A percentile compares a stretch with the other conserved stretches of the same genome.
These are phyloP conservation scores for Fusarium pilosicola DNA, from an alignment of 2,329 filamentous ascomycete species.

Conservation along the genomic window DNA sequence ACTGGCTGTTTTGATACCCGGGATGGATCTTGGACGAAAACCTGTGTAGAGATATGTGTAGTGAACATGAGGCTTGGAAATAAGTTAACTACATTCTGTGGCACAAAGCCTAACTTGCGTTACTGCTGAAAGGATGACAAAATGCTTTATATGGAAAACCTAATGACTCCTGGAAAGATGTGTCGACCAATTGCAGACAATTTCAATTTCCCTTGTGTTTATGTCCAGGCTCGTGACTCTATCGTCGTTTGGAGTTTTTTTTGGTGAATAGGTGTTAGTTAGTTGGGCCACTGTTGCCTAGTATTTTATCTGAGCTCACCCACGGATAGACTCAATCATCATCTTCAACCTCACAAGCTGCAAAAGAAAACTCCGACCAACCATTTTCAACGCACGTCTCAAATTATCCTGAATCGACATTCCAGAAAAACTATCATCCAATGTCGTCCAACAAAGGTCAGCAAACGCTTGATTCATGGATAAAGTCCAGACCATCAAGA, in stretches of 20 bases:
- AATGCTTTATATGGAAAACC: neutral
- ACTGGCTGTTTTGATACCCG: constrained; percentile 34
- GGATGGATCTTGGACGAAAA: constrained; percentile 3
- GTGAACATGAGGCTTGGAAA: neutral
- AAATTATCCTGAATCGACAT: neutral
- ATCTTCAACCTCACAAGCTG: neutral
- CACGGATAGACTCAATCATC: neutral
- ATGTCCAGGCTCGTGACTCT: neutral
- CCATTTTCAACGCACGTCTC: neutral
- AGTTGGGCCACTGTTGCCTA: constrained; percentile 33
- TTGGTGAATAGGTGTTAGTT: neutral
- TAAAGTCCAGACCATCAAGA: constrained; percentile 23
- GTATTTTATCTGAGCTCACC: constrained; percentile 13
- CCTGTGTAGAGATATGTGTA: constrained; percentile 7
- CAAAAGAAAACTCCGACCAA: neutral
- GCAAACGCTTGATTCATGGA: constrained; percentile 45
- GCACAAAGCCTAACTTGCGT: neutral
- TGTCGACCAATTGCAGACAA: neutral
- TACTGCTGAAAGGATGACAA: neutral
- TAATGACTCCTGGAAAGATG: neutral
- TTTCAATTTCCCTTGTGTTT: neutral
- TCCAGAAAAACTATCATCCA: neutral
- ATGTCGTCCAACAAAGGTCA: constrained; percentile 31
- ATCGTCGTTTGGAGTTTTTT: neutral
- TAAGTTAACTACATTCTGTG: neutral